phyloP scores from a whole-genome alignment of 2,329 filamentous ascomycete species.

The Fusarium euwallaceae region DNA sequence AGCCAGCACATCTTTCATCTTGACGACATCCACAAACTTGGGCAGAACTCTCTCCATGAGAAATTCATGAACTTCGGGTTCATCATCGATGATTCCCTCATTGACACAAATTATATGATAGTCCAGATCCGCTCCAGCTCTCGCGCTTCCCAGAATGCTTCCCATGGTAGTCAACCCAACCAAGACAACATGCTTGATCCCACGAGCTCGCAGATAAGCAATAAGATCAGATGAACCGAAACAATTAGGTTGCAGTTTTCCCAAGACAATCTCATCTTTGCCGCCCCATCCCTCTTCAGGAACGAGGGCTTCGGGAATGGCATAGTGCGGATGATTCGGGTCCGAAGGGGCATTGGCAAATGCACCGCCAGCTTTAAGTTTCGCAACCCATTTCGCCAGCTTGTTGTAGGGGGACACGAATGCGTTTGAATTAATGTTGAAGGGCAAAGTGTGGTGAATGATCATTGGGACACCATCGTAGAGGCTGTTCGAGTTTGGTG shows the following conservation, averaged over 20 bases:
- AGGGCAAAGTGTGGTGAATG: neutral
- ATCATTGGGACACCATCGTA: neutral
- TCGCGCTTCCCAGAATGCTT: neutral
- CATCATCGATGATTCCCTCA: conserved; percentile 7
- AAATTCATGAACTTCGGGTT: conserved; percentile 1
- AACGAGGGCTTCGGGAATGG: neutral
- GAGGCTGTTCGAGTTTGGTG: neutral
- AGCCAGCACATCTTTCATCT: neutral
- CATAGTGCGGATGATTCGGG: neutral
- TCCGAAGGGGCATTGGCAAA: neutral
- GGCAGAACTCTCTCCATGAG: conserved; percentile 10
- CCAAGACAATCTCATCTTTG: neutral
- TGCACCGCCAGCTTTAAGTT: neutral
- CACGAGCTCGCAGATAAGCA: neutral
- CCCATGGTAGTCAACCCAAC: neutral
- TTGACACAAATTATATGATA: neutral
- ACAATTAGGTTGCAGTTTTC: neutral
- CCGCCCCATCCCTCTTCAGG: neutral
- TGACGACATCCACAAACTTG: conserved; percentile 13
- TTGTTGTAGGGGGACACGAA: neutral
- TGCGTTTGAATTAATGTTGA: neutral
- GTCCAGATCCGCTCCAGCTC: neutral
- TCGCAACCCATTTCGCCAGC: neutral
- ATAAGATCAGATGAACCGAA: neutral
- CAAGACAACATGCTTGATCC: neutral